Evolutionary conservation across 2,329 filamentous ascomycete genomes (phyloP), one percentile per base, ranked within the genome.

Genomic region (Verticillium klebahnii): DNA sequence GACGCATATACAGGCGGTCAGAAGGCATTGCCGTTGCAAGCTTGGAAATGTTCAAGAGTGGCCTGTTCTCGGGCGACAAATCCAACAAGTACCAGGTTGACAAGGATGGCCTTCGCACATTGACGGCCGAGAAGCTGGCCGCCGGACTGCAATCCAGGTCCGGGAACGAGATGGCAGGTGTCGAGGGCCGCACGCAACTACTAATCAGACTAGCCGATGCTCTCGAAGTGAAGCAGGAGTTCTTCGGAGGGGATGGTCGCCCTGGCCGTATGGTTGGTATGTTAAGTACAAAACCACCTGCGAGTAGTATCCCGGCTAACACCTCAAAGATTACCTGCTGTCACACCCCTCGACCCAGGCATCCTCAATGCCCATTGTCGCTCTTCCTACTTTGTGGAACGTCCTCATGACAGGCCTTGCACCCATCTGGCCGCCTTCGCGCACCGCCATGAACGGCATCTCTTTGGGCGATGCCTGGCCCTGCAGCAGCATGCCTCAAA

Each of bases 401-500:
- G 87, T 94, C 1, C 85, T 99, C 12, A 96, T 97, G 87, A 89
- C 92, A 62, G 92, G 93, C 8, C 82, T 99, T 11, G 85, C 87
- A 4, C 85, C 89, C 1, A 96, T 98, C 73, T 99, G 95, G 95
- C 94, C 95, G 0, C 78, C 86, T 1, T 92, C 91, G 0, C 88
- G 94, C 65, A 97, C 94, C 0, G 87, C 90, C 65, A 89, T 99
- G 68, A 92, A 97, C 71, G 93, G 93, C 2, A 83, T 91, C 32
- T 87, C 93, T 0, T 86, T 99, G 17, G 95, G 95, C 61, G 95
- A 99, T 72, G 94, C 95, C 29, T 99, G 95, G 95, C 91, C 89
- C 0, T 97, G 93, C 76, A 87, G 85, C 12, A 86, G 88, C 36
- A 92, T 98, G 86, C 92, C 93, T 1, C 80, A 82, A 56, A 60